Evolutionary conservation across 2,329 filamentous ascomycete species (phyloP).

Genomic region (Calonectria pseudoreteaudii): DNA sequence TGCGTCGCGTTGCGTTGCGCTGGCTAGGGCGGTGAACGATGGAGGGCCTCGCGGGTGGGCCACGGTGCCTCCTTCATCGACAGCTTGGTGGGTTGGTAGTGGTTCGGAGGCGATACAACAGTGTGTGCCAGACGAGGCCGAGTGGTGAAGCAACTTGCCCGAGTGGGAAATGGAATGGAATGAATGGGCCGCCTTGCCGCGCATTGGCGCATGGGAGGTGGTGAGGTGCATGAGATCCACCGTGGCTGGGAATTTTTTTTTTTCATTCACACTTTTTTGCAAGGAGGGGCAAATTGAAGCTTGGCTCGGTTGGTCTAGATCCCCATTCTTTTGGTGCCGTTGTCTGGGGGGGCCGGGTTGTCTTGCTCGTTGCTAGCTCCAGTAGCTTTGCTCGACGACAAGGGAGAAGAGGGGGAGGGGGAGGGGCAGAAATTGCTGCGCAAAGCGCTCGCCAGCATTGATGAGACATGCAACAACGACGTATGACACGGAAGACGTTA

Average conservation of each 20-base stretch:
- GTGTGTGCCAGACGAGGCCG: neutral
- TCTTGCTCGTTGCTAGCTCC: constrained; percentile 10
- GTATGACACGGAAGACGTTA: constrained; percentile 7
- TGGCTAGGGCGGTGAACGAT: constrained; percentile 9
- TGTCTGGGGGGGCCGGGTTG: constrained; percentile 38
- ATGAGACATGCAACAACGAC: constrained; percentile 12
- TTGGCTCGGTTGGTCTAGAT: constrained; percentile 18
- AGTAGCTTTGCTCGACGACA: constrained; percentile 29
- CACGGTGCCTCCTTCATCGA: constrained; percentile 18
- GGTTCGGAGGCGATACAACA: constrained; percentile 16
- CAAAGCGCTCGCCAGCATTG: constrained; percentile 14
- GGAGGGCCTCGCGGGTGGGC: constrained; percentile 6
- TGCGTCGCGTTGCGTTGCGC: constrained; percentile 1
- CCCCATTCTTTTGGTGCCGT: constrained; percentile 1
- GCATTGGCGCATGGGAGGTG: constrained; percentile 21
- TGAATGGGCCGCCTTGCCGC: constrained; percentile 19
- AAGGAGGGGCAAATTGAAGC: constrained; percentile 36
- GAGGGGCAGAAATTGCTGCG: constrained; percentile 24
- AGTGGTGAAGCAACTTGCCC: constrained; percentile 9
- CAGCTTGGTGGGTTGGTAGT: constrained; percentile 26
- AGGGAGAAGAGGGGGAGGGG: constrained; percentile 21
- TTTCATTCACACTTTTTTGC: constrained; percentile 23
- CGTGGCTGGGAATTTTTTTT: constrained; percentile 33
- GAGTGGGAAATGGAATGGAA: constrained; percentile 9
- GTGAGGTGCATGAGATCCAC: constrained; percentile 41